phyloP scores from a whole-genome alignment of 345 rosid genomes.

The Pugionium dolabratum region DNA sequence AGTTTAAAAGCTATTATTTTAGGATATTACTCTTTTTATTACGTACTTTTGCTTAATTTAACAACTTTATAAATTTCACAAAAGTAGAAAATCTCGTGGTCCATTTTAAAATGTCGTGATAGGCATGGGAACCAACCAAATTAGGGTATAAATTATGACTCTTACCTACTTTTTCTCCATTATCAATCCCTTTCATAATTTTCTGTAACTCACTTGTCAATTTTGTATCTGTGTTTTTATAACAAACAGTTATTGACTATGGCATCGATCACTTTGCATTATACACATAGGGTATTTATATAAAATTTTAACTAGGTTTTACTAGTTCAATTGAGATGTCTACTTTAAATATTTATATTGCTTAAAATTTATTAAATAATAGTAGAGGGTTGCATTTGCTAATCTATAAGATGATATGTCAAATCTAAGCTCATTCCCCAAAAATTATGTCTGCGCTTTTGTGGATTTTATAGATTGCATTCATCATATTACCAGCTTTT shows the following conservation, averaged over 20 bases:
- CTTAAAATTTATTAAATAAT: constrained; percentile 1
- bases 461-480: constrained; percentile 7
- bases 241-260: constrained; percentile 32
- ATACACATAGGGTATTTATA: constrained; percentile 2
- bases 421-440: constrained; percentile 31
- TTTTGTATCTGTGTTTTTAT: not conserved
- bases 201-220: constrained; percentile 22
- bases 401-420: constrained; percentile 29
- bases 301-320: no score
- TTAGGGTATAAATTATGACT: constrained; percentile 38
- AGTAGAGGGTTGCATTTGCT: constrained; percentile 7
- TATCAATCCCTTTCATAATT: constrained; percentile 37
- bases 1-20: no score
- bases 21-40: not conserved
- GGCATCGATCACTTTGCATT: constrained; percentile 38
- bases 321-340: no score
- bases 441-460: constrained; percentile 10
- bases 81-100: constrained; percentile 35
- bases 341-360: not conserved
- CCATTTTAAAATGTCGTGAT: constrained; percentile 41
- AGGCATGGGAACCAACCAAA: constrained; percentile 43
- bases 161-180: constrained; percentile 32
- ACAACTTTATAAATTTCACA: constrained; percentile 40
- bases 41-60: constrained; percentile 36
- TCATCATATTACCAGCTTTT: not conserved